Conservation (phyloP, 495 filamentous ascomycete species). For the Schizothecium vesticola region DNA sequence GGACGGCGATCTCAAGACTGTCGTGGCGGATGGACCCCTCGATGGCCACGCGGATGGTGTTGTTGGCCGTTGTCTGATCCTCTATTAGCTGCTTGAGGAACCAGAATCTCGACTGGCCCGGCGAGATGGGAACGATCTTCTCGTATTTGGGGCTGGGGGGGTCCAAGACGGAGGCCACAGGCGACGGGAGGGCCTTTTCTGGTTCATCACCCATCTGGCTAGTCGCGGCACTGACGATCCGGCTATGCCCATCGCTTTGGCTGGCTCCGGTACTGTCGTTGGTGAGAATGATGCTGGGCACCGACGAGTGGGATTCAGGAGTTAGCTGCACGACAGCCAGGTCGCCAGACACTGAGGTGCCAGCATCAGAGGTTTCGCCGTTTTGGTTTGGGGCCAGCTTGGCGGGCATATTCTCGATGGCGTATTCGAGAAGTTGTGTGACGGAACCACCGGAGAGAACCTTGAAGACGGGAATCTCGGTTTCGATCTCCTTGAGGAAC, state of each 20-base stretch:
- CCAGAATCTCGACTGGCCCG: neutral
- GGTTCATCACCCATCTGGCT: neutral
- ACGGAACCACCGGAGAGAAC: conserved; percentile 14
- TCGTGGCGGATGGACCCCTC: neutral
- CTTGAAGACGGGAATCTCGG: conserved; percentile 20
- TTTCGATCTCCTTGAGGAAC: conserved; percentile 27
- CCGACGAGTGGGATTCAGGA: neutral
- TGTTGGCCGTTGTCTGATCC: neutral
- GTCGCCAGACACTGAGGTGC: neutral
- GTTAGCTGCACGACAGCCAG: neutral
- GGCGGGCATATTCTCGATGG: neutral
- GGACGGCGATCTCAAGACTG: neutral
- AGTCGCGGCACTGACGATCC: neutral
- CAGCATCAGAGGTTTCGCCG: neutral
- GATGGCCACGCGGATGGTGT: neutral
- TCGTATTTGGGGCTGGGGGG: neutral
- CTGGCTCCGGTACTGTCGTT: neutral
- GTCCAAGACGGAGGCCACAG: neutral
- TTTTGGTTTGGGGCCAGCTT: neutral
- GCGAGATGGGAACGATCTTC: neutral
- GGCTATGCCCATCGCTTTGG: neutral
- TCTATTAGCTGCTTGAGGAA: neutral
- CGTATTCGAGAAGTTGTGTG: neutral
- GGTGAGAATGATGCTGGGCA: neutral
- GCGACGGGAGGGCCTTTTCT: neutral